Conservation (phyloP, 2,329 filamentous ascomycete species). For the Mycosphaerella arachidis region DNA sequence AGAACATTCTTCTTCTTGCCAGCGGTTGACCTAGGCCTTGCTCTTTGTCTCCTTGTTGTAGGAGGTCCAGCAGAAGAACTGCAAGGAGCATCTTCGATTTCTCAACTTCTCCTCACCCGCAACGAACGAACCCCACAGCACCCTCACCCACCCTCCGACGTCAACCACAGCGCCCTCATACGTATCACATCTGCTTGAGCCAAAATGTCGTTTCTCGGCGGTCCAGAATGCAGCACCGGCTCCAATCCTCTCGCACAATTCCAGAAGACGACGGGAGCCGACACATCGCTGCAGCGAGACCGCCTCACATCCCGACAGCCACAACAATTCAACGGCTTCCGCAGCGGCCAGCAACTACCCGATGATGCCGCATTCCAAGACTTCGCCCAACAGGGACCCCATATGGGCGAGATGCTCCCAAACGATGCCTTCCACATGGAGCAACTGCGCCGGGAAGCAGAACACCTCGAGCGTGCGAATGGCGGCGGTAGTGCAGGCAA, state of each 20-base stretch:
- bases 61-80: not conserved
- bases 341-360: slow-evolving; percentile 25
- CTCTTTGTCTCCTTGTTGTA: not conserved
- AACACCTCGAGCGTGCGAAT: slow-evolving; percentile 38
- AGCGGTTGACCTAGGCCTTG: not conserved
- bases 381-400: slow-evolving; percentile 75
- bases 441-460: slow-evolving; percentile 60
- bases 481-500: slow-evolving; percentile 23
- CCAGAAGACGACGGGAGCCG: slow-evolving; percentile 93
- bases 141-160: not conserved
- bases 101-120: not conserved
- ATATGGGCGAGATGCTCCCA: slow-evolving; percentile 51
- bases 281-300: slow-evolving; percentile 90
- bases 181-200: not conserved
- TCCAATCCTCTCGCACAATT: slow-evolving; percentile 96
- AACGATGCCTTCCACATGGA: slow-evolving; percentile 62
- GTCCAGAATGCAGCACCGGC: slow-evolving; percentile 92
- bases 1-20: not conserved
- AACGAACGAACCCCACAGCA: not conserved
- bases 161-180: not conserved
- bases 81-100: not conserved
- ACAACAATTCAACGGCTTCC: slow-evolving; percentile 30
- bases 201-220: slow-evolving; percentile 88
- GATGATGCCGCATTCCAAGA: slow-evolving; percentile 44
- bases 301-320: slow-evolving; percentile 50